These are phyloP conservation scores for Aspergillus ochraceoroseus DNA, from an alignment of 2,329 filamentous ascomycete species.

Conservation along the genomic window DNA sequence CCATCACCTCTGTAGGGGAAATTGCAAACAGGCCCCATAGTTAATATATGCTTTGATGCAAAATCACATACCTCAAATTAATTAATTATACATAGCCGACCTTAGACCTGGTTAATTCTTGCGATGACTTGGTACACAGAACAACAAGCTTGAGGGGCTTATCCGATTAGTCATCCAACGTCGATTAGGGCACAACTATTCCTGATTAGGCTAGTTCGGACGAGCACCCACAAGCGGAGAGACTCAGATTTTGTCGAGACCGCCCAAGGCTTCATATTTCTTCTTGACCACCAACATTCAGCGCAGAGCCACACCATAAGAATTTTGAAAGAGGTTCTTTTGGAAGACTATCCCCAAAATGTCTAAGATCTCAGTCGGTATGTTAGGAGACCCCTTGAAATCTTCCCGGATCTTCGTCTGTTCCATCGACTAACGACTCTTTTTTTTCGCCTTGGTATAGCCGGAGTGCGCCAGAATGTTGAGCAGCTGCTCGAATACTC, in stretches of 20 bases:
- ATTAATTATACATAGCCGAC: no score
- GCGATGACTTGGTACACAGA: neutral
- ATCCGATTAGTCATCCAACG: conserved; percentile 6
- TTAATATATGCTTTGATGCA: no score
- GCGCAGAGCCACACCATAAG: conserved; percentile 68
- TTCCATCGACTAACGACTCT: conserved; percentile 2
- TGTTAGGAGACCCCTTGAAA: conserved; percentile 22
- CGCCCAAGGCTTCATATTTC: conserved; percentile 22
- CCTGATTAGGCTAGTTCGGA: conserved; percentile 23
- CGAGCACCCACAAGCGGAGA: conserved; percentile 41
- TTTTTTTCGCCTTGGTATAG: conserved; percentile 39
- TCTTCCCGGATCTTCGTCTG: neutral
- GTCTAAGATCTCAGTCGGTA: conserved; percentile 57
- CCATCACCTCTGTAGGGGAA: no score
- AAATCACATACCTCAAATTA: no score
- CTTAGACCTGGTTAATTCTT: neutral
- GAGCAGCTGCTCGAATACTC: conserved; percentile 93
- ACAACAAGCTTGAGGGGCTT: no score
- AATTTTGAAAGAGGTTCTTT: conserved; percentile 57
- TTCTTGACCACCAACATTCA: conserved; percentile 32
- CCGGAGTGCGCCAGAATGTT: conserved; percentile 95
- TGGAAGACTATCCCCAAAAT: conserved; percentile 73
- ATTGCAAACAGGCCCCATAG: no score
- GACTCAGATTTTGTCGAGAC: conserved; percentile 29
- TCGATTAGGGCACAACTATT: conserved; percentile 26